A percentile compares a stretch with the other conserved stretches of the same genome.
phyloP scores from a whole-genome alignment of 441 rosid genomes.

The Flueggea neowawraea region DNA sequence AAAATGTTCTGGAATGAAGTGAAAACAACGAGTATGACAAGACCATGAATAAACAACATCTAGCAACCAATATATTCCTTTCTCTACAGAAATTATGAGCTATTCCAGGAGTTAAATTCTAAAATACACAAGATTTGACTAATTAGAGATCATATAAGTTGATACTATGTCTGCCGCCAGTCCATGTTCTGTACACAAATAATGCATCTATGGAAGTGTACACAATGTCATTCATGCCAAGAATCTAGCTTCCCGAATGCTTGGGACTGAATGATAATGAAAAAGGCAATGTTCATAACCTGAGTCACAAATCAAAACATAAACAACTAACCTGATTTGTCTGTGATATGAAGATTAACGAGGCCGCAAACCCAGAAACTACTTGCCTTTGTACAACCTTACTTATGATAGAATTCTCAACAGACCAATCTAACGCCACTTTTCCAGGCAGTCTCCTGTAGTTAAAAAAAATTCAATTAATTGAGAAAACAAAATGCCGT shows the following conservation, averaged over 20 bases:
- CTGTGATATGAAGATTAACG: constrained; percentile 50
- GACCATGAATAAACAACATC: too few relatives aligned
- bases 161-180: too few relatives aligned
- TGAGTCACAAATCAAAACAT: not conserved
- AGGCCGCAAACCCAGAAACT: constrained; percentile 59
- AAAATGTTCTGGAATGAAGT: not conserved
- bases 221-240: too few relatives aligned
- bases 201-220: too few relatives aligned
- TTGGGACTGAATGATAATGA: not conserved
- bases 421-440: constrained; percentile 27
- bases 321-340: constrained; percentile 48
- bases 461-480: not conserved
- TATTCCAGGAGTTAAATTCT: too few relatives aligned
- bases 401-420: constrained; percentile 18
- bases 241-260: not conserved
- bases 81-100: too few relatives aligned
- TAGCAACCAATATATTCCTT: too few relatives aligned
- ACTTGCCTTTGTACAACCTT: constrained; percentile 21
- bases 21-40: too few relatives aligned
- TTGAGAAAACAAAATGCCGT: not conserved
- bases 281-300: too few relatives aligned
- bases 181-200: too few relatives aligned
- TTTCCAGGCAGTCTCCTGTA: constrained; percentile 33
- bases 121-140: too few relatives aligned
- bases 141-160: too few relatives aligned